These are phyloP conservation scores for Elaeis oleifera DNA, from an alignment of 202 grass and related monocot species.

Conservation along the genomic window DNA sequence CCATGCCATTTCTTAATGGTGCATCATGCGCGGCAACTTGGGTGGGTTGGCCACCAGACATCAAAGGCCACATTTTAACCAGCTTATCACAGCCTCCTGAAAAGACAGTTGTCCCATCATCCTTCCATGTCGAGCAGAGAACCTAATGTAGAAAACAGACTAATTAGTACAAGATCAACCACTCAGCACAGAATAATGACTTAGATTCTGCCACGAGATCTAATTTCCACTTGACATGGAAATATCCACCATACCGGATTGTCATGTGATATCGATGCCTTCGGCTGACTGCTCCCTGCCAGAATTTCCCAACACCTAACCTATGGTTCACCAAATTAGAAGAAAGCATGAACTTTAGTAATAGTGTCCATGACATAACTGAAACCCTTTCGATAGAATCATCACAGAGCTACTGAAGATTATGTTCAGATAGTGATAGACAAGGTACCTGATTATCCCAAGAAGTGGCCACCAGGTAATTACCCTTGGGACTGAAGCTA, in stretches of 20 bases:
- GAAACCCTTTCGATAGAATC: not conserved
- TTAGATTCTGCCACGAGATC: not conserved
- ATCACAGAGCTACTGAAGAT: not conserved
- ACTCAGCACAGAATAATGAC: not conserved
- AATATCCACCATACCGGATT: constrained; percentile 44
- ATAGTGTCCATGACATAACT: no score
- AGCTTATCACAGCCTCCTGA: constrained; percentile 90
- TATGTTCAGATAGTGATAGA: no score
- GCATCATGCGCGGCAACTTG: constrained; percentile 85
- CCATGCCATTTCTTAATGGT: constrained; percentile 70
- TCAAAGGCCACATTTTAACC: constrained; percentile 91
- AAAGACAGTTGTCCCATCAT: constrained; percentile 86
- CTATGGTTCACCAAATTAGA: constrained; percentile 17
- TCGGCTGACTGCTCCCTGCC: constrained; percentile 55
- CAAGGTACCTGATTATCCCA: constrained; percentile 77
- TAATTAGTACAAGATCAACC: not conserved
- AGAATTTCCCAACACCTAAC: constrained; percentile 86
- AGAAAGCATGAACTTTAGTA: no score
- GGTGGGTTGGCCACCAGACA: constrained; percentile 74
- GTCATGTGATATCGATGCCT: constrained; percentile 70
- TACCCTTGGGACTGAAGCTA: constrained; percentile 77
- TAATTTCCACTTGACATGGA: constrained; percentile 8
- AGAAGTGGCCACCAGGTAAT: constrained; percentile 73
- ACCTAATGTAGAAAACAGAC: constrained; percentile 40
- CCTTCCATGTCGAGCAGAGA: constrained; percentile 91